phyloP scores from a whole-genome alignment of 2,329 filamentous ascomycete genomes.

The Atkinsonella hypoxylon region DNA sequence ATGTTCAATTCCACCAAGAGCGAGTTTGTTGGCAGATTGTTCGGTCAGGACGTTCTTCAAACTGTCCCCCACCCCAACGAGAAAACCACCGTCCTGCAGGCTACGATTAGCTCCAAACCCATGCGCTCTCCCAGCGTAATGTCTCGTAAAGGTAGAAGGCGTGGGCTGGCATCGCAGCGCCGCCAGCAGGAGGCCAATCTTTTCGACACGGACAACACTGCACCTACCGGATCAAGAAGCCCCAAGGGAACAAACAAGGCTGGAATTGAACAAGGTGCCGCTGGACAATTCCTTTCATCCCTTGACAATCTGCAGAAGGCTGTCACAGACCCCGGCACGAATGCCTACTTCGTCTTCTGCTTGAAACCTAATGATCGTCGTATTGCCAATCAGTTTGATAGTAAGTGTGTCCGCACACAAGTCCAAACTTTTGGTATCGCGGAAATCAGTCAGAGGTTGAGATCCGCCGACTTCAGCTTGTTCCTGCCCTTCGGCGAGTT shows the following conservation, averaged over 20 bases:
- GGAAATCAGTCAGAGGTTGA: conserved; percentile 86
- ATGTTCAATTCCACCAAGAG: conserved; percentile 81
- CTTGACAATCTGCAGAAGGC: conserved; percentile 87
- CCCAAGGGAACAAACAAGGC: conserved; percentile 21
- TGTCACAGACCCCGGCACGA: conserved; percentile 68
- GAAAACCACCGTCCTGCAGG: conserved; percentile 83
- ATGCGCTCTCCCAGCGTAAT: conserved; percentile 88
- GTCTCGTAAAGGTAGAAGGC: conserved; percentile 51
- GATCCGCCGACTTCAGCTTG: conserved; percentile 88
- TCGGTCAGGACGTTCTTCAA: conserved; percentile 90
- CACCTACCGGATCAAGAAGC: conserved; percentile 26
- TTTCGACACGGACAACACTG: conserved; percentile 17
- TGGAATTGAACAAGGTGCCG: conserved; percentile 64
- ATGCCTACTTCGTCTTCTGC: conserved; percentile 94
- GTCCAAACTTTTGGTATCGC: conserved; percentile 93
- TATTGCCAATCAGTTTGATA: conserved; percentile 97
- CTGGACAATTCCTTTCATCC: conserved; percentile 81
- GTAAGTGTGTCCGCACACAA: conserved; percentile 92
- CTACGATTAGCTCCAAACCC: conserved; percentile 90
- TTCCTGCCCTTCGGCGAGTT: conserved; percentile 96
- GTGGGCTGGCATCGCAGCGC: conserved; percentile 23
- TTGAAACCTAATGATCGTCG: conserved; percentile 93
- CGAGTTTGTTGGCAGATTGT: conserved; percentile 77
- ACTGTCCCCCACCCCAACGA: conserved; percentile 91
- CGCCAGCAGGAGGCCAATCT: conserved; percentile 26